Evolutionary conservation across 495 filamentous ascomycete species (phyloP), one percentile per base, ranked within the genome.

Genomic region (Neurospora sp.): DNA sequence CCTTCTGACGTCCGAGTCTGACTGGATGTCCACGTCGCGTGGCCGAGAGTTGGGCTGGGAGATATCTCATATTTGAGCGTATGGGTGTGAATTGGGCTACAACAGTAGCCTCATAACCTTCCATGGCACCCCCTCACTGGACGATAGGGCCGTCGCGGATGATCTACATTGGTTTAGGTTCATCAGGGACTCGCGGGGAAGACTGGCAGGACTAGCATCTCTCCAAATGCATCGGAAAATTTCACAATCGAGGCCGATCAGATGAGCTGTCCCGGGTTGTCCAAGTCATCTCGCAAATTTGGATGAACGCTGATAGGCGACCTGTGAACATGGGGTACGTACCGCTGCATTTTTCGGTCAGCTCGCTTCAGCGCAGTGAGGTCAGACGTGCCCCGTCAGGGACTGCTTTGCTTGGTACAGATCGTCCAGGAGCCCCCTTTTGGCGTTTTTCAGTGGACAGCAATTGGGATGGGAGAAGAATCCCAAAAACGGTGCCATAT

Each of bases 331-430:
- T 9, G 69, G 42, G 68, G 69, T 31, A 71, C 42, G 69, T 71
- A 71, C 69, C 31, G 53, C 27, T 69, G n/a, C 39, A 38, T 39
- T 38, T 59, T 72, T 38, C 35, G 16, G 47, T 68, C 71, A 69
- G 73, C 72, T 75, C 74, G 74, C 75, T 76, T 78, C 75, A 75
- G 75, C 75, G 75, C 71, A 42, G 72, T 77, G 74, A 77, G 75
- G 71, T 77, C 77, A 78, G 77, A 77, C 59, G 12, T 59, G 37
- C 69, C 40, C 59, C 61, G 39, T 73, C 69, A 71, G 71, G 71
- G 16, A 39, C 71, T 45, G 39, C 42, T 35, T 27, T 41, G 69
- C 38, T 16, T 16, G 69, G 20, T 61, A 35, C 12, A 18, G 53
- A 65, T 65, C 27, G 27, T 65, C 16, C 27, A 65, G 53, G 27